Conservation (phyloP, 805 yeast genomes). For the Candida ponderosae region DNA sequence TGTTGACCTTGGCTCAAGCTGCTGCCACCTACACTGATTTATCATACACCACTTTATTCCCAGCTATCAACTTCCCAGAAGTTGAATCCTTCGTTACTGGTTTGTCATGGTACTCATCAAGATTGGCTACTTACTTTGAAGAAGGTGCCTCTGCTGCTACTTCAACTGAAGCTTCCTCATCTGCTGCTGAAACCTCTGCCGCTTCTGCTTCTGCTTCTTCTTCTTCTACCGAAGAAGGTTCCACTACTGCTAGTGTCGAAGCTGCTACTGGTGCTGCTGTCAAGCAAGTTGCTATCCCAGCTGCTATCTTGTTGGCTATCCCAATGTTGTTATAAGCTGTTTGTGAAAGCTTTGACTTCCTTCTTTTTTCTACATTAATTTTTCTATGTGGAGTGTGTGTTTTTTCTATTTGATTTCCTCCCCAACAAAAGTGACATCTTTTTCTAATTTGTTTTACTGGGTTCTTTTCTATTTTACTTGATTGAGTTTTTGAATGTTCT, state of each 20-base stretch:
- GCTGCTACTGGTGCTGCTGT: neutral
- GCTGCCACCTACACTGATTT: constrained; percentile 25
- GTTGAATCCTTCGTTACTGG: constrained; percentile 21
- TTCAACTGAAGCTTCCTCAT: constrained; percentile 5
- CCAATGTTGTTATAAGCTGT: no score
- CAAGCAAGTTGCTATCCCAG: no score
- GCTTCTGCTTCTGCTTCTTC: constrained; percentile 57
- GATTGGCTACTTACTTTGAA: constrained; percentile 12
- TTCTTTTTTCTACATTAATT: no score
- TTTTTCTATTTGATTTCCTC: no score
- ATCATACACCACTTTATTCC: constrained; percentile 23
- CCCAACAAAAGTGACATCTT: no score
- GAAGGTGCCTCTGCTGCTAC: constrained; percentile 5
- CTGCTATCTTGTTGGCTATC: no score
- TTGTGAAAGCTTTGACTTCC: no score
- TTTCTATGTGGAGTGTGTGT: no score
- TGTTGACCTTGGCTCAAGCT: constrained; percentile 19
- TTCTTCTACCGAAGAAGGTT: neutral
- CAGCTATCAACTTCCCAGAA: constrained; percentile 16
- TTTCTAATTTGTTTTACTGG: no score
- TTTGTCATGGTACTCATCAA: constrained; percentile 25
- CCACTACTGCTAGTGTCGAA: neutral
- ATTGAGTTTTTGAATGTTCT: no score
- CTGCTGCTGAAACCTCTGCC: constrained; percentile 36
- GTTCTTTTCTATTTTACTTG: no score